These are phyloP conservation scores for Neopestalotiopsis sp. DNA, from an alignment of 2,329 filamentous ascomycete species.

Conservation along the genomic window DNA sequence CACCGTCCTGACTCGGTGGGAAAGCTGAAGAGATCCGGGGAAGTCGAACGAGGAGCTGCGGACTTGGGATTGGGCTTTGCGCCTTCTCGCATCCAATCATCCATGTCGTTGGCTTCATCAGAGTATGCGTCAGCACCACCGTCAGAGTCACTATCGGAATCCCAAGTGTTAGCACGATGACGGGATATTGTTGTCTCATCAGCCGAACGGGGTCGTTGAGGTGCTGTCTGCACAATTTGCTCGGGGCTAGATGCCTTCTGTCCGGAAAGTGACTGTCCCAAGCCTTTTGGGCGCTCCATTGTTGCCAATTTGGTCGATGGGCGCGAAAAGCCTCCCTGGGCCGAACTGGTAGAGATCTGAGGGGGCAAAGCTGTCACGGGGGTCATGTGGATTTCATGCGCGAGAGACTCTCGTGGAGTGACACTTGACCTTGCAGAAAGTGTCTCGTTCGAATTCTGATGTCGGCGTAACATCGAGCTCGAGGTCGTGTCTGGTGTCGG, in stretches of 20 bases:
- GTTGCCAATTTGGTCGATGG: slow-evolving; percentile 40
- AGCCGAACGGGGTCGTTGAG: slow-evolving; percentile 52
- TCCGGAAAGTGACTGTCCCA: slow-evolving; percentile 31
- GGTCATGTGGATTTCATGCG: background rate
- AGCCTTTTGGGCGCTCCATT: slow-evolving; percentile 34
- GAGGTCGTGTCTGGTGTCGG: slow-evolving; percentile 67
- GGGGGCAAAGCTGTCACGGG: slow-evolving; percentile 10
- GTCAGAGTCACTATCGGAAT: slow-evolving; percentile 54
- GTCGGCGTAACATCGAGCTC: slow-evolving; percentile 57
- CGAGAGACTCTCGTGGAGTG: slow-evolving; percentile 38
- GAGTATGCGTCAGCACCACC: slow-evolving; percentile 45
- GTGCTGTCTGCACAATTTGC: slow-evolving; percentile 32
- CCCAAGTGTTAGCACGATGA: slow-evolving; percentile 48
- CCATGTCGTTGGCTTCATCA: slow-evolving; percentile 52
- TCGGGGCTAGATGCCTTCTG: slow-evolving; percentile 32
- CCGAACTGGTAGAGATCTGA: slow-evolving; percentile 16
- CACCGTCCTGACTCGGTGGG: slow-evolving; percentile 50
- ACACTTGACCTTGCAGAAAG: slow-evolving; percentile 40
- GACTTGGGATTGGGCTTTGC: slow-evolving; percentile 44
- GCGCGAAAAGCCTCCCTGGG: slow-evolving; percentile 25
- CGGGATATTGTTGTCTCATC: slow-evolving; percentile 51
- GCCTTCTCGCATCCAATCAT: slow-evolving; percentile 65
- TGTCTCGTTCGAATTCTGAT: slow-evolving; percentile 57
- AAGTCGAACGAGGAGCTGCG: slow-evolving; percentile 35
- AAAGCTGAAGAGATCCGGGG: slow-evolving; percentile 62